Evolutionary conservation across 2,329 filamentous ascomycete species (phyloP).

Genomic region (Colletotrichum sublineola): DNA sequence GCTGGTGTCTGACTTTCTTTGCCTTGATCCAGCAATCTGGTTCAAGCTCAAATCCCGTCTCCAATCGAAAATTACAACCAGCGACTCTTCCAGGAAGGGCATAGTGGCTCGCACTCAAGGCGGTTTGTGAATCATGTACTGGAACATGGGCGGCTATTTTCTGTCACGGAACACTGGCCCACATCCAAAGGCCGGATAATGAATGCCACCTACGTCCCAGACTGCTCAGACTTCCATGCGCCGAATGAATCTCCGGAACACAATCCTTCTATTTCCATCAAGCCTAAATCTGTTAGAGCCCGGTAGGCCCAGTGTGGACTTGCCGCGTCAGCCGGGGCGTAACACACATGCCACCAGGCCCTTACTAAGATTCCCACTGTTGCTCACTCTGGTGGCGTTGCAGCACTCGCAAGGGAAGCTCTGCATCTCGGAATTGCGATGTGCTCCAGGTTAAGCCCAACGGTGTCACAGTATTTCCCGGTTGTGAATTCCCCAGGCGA

Average conservation of each 20-base stretch:
- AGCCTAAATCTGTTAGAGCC: conserved; percentile 2
- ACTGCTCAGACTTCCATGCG: background rate
- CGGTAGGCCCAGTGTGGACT: background rate
- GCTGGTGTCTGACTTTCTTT: conserved; percentile 2
- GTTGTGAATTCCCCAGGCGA: background rate
- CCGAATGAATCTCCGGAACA: background rate
- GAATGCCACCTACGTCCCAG: conserved; percentile 1
- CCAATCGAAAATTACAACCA: background rate
- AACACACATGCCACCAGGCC: background rate
- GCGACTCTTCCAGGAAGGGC: background rate
- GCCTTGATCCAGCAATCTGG: conserved; percentile 1
- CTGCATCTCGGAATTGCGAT: background rate
- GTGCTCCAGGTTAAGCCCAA: background rate
- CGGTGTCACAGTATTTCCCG: background rate
- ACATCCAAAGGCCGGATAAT: conserved; percentile 3
- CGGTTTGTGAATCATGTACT: background rate
- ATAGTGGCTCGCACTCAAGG: background rate
- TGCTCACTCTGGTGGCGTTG: conserved; percentile 14
- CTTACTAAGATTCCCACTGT: background rate
- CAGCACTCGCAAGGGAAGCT: conserved; percentile 1
- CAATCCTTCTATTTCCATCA: conserved; percentile 1
- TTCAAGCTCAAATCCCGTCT: background rate
- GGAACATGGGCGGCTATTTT: background rate
- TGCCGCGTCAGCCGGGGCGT: background rate
- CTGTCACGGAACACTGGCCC: conserved; percentile 14